Evolutionary conservation across 805 yeast genomes (phyloP).

Genomic region (Spencermartinsiella europaea): DNA sequence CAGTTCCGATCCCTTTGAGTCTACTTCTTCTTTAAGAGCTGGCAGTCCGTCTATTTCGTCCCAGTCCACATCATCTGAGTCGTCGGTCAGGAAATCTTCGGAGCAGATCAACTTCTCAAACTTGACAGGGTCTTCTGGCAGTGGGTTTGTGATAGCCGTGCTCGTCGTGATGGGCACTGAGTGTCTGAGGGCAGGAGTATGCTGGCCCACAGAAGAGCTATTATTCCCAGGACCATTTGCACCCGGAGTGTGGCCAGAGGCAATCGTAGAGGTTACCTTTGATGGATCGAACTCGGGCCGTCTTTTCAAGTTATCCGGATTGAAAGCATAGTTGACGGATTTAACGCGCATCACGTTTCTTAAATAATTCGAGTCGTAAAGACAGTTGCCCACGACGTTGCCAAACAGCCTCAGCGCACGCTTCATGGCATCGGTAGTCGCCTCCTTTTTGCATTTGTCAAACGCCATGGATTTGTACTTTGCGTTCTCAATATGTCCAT

Average conservation of each 20-base stretch:
- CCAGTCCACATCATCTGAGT: constrained; percentile 6
- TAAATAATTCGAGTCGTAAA: constrained; percentile 30
- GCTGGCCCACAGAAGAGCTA: neutral
- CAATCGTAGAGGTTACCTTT: neutral
- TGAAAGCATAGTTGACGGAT: constrained; percentile 10
- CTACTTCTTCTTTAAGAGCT: constrained; percentile 4
- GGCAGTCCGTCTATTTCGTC: constrained; percentile 13
- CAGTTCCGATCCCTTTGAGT: too few species aligned
- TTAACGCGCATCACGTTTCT: constrained; percentile 21
- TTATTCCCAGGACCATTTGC: neutral
- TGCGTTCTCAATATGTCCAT: constrained; percentile 59
- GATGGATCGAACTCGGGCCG: constrained; percentile 11
- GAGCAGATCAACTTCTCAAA: neutral
- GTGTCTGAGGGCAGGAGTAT: neutral
- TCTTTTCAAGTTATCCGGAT: constrained; percentile 14
- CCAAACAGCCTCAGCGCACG: constrained; percentile 78
- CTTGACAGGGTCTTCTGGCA: neutral
- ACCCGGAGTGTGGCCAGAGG: neutral
- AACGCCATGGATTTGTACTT: constrained; percentile 57
- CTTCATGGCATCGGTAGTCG: constrained; percentile 79
- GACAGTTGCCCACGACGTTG: constrained; percentile 55
- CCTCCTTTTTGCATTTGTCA: constrained; percentile 78
- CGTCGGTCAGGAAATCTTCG: constrained; percentile 7
- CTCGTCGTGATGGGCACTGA: neutral
- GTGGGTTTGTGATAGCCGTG: neutral